A percentile compares a stretch with the other conserved stretches of the same genome.
These are phyloP conservation scores for Ceratocystis lukuohia DNA, from an alignment of 2,329 filamentous ascomycete species.

Conservation along the genomic window DNA sequence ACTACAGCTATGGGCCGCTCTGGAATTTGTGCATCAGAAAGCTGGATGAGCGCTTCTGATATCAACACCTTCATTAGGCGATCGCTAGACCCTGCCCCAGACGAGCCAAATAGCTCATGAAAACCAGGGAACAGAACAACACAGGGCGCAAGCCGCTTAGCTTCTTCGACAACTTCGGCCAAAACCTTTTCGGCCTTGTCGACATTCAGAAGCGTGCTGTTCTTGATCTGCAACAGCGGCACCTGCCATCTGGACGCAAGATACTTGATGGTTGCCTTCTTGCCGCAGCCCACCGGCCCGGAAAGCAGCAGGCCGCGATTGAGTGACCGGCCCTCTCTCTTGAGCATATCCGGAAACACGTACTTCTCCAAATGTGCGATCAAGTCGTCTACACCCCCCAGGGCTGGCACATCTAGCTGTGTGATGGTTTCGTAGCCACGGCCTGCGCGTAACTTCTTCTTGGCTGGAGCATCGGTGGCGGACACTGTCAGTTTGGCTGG, in stretches of 20 bases:
- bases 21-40: constrained; percentile 11
- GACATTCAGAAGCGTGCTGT: constrained; percentile 27
- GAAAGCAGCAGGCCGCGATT: constrained; percentile 54
- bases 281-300: constrained; percentile 68
- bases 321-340: constrained; percentile 6
- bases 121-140: constrained; percentile 88
- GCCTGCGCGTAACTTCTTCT: constrained; percentile 26
- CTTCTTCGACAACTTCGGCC: constrained; percentile 46
- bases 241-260: constrained; percentile 60
- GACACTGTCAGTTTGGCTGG: constrained; percentile 11
- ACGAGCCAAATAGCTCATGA: constrained; percentile 37
- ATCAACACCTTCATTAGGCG: constrained; percentile 40
- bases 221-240: constrained; percentile 49
- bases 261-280: constrained; percentile 62
- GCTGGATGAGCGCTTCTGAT: constrained; percentile 13
- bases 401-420: constrained; percentile 19
- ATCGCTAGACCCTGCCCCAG: constrained; percentile 44
- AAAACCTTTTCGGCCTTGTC: constrained; percentile 31
- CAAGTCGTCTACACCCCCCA: constrained; percentile 26
- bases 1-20: constrained; percentile 62
- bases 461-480: constrained; percentile 17
- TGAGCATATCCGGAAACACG: constrained; percentile 17
- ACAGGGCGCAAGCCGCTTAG: constrained; percentile 72
- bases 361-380: constrained; percentile 17
- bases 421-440: constrained; percentile 26